A percentile compares a stretch with the other conserved stretches of the same genome.
Conservation (phyloP, 345 rosid species). For the Firmiana major region DNA sequence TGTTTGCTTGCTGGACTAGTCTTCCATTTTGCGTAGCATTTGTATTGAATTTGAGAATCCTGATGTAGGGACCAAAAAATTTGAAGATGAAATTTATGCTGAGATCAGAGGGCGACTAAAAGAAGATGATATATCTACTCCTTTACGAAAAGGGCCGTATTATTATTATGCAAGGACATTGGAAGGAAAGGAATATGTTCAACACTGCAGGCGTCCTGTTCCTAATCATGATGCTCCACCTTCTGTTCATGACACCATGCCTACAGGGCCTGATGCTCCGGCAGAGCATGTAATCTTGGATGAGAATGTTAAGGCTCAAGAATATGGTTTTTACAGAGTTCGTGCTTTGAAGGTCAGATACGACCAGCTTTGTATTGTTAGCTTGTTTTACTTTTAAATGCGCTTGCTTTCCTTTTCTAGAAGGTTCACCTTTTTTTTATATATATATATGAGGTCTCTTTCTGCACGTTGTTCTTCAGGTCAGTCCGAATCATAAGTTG, state of each 20-base stretch:
- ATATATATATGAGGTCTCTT: not conserved
- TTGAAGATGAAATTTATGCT: constrained; percentile 58
- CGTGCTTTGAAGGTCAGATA: constrained; percentile 56
- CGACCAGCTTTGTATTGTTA: not conserved
- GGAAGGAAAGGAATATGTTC: constrained; percentile 87
- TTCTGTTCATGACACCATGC: constrained; percentile 74
- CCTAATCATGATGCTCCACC: constrained; percentile 33
- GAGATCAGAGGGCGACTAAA: constrained; percentile 80
- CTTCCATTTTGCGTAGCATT: not conserved
- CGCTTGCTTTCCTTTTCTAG: not conserved
- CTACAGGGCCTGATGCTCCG: constrained; percentile 65
- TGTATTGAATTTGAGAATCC: not conserved
- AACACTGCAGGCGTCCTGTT: constrained; percentile 59
- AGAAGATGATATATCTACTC: constrained; percentile 86
- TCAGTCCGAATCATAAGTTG: constrained; percentile 68
- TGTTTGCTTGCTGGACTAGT: constrained; percentile 2
- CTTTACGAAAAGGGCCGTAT: constrained; percentile 59
- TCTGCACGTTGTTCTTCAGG: constrained; percentile 35
- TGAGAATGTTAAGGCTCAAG: constrained; percentile 74
- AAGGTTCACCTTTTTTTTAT: not conserved
- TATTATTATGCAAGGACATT: constrained; percentile 66
- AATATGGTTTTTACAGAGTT: constrained; percentile 50
- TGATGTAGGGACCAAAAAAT: constrained; percentile 55
- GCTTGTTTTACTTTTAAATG: not conserved
- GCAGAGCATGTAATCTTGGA: constrained; percentile 81